Conservation (phyloP, 140 eudicot genomes). For the Bidens hawaiensis region DNA sequence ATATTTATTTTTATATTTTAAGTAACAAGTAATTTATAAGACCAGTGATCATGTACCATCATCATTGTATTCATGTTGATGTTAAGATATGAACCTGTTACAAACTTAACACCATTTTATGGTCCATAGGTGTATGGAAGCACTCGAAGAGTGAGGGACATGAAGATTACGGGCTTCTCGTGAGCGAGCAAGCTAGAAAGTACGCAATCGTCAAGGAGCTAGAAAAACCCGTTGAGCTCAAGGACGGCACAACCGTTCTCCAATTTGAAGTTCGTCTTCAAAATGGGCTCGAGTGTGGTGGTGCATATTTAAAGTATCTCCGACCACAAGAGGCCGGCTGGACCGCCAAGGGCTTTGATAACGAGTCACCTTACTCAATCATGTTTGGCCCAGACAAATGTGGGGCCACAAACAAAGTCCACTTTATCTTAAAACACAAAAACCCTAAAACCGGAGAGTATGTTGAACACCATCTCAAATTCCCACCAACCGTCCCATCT, state of each 20-base stretch:
- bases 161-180: constrained; percentile 93
- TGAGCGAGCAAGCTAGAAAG: constrained; percentile 78
- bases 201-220: constrained; percentile 87
- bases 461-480: constrained; percentile 87
- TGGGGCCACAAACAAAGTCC: constrained; percentile 95
- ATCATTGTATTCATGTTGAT: not conserved
- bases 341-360: constrained; percentile 82
- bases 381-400: constrained; percentile 98
- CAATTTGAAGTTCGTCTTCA: constrained; percentile 92
- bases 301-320: constrained; percentile 87
- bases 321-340: constrained; percentile 96
- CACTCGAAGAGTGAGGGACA: constrained; percentile 94
- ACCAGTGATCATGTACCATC: not conserved
- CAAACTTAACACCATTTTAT: not conserved
- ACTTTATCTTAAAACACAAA: constrained; percentile 87
- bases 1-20: too few species aligned
- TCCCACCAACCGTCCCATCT: constrained; percentile 86
- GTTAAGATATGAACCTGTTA: not conserved
- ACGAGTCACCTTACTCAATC: constrained; percentile 83
- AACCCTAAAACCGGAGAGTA: constrained; percentile 88
- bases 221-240: constrained; percentile 68
- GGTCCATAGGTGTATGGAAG: constrained; percentile 74
- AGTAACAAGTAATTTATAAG: too few species aligned
- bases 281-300: constrained; percentile 93
- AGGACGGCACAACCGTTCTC: constrained; percentile 65